Evolutionary conservation across 345 rosid species (phyloP).

Genomic region (Raphanus raphanistrum): DNA sequence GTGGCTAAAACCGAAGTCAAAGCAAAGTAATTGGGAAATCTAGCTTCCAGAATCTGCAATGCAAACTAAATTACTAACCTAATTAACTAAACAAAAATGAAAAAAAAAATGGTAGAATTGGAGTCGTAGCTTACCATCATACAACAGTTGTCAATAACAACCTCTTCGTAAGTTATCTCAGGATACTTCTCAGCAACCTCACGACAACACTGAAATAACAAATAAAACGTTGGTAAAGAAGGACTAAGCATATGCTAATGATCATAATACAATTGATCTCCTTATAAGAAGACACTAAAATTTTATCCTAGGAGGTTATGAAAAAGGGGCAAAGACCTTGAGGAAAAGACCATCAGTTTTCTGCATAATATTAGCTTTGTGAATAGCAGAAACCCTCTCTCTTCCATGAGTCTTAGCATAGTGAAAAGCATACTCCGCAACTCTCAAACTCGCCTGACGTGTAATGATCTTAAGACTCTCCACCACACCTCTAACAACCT

Average conservation of each 20-base stretch:
- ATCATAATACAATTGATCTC: neutral
- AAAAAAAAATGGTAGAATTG: neutral
- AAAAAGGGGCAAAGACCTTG: conserved; percentile 47
- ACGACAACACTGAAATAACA: conserved; percentile 81
- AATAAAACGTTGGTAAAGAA: neutral
- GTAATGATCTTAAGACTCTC: conserved; percentile 98
- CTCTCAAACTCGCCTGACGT: conserved; percentile 96
- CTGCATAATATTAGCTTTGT: conserved; percentile 99
- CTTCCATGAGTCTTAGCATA: conserved; percentile 97
- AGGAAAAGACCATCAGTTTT: conserved; percentile 99
- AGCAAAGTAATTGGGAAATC: neutral
- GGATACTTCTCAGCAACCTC: conserved; percentile 99
- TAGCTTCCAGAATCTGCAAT: neutral
- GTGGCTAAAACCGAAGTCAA: neutral
- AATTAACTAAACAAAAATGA: neutral
- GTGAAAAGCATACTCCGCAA: conserved; percentile 97
- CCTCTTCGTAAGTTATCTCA: conserved; percentile 92
- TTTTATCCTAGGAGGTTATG: neutral
- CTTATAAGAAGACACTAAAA: neutral
- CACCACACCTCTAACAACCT: conserved; percentile 99
- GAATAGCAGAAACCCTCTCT: conserved; percentile 95
- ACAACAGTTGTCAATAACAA: conserved; percentile 98
- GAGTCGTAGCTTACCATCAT: conserved; percentile 74
- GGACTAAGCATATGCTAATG: neutral
- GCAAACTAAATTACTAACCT: neutral